Evolutionary conservation across 176 grass and related monocot species (phyloP).

Genomic region (Zea mays): DNA sequence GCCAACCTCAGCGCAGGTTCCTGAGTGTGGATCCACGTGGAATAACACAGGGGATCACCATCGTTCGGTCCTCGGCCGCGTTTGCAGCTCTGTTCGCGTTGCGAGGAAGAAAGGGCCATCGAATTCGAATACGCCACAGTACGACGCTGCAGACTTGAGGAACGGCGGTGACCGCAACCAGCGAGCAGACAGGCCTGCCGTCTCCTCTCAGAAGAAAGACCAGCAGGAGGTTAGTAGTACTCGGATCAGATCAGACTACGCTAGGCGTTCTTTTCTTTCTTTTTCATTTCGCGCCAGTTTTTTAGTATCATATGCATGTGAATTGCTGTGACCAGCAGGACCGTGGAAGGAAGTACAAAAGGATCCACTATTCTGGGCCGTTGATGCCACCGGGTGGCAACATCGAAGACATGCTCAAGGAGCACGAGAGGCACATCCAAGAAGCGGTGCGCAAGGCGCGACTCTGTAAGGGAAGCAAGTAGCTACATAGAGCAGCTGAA

Average conservation of each 20-base stretch:
- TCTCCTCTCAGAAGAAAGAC: slow-evolving; percentile 57
- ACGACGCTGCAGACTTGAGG: slow-evolving; percentile 30
- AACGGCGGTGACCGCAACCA: slow-evolving; percentile 42
- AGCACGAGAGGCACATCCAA: slow-evolving; percentile 84
- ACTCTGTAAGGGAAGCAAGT: slow-evolving; percentile 41
- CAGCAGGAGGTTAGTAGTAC: slow-evolving; percentile 49
- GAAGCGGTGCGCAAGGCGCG: slow-evolving; percentile 83
- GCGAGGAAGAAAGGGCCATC: slow-evolving; percentile 51
- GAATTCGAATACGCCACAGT: slow-evolving; percentile 42
- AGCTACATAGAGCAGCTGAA: slow-evolving; percentile 23
- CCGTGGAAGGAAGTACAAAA: slow-evolving; percentile 54
- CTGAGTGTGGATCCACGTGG: slow-evolving; percentile 32
- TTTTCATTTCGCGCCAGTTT: slow-evolving; percentile 13
- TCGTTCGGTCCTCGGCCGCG: slow-evolving; percentile 20
- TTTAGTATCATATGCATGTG: slow-evolving; percentile 2
- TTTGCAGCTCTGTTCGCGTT: slow-evolving; percentile 56
- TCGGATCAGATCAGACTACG: not conserved
- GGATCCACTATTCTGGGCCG: slow-evolving; percentile 89
- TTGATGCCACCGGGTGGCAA: slow-evolving; percentile 72
- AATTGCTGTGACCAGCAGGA: slow-evolving; percentile 53
- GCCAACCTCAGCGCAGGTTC: slow-evolving; percentile 32
- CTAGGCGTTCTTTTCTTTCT: not conserved
- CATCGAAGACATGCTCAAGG: slow-evolving; percentile 87
- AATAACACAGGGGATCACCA: slow-evolving; percentile 40
- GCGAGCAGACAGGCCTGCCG: slow-evolving; percentile 29